A percentile compares a stretch with the other conserved stretches of the same genome.
phyloP scores from a whole-genome alignment of 108 stramenopile species.

The Stephanodiscus triporus region DNA sequence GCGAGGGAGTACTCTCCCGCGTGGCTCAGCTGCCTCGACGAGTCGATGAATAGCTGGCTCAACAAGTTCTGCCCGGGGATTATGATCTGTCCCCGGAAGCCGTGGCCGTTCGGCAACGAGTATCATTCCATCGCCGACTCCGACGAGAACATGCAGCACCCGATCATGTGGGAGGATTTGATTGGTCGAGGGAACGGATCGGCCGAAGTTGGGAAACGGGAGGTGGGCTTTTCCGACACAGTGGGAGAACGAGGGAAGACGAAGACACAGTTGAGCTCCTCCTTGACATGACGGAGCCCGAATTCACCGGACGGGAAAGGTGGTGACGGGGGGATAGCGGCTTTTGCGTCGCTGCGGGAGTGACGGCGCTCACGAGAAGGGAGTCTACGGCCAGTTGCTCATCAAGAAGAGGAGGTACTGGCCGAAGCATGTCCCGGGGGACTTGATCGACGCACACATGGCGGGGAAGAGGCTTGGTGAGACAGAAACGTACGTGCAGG shows the following conservation, averaged over 20 bases:
- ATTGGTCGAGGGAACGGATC: constrained; percentile 15
- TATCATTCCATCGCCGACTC: constrained; percentile 25
- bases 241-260: constrained; percentile 7
- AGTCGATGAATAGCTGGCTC: constrained; percentile 20
- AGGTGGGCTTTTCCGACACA: constrained; percentile 2
- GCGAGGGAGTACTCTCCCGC: constrained; percentile 16
- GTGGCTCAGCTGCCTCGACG: constrained; percentile 35
- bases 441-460: constrained; percentile 2
- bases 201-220: constrained; percentile 1
- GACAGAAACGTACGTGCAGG: background rate
- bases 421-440: constrained; percentile 11
- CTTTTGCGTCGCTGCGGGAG: background rate
- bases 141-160: background rate
- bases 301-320: constrained; percentile 24
- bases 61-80: constrained; percentile 27
- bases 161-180: constrained; percentile 10
- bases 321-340: constrained; percentile 14
- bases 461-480: background rate
- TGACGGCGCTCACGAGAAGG: background rate
- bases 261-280: constrained; percentile 16
- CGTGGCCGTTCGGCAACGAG: constrained; percentile 17
- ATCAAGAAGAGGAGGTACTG: constrained; percentile 13
- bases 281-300: constrained; percentile 25
- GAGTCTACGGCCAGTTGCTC: constrained; percentile 4
- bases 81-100: constrained; percentile 16